Evolutionary conservation across 2,329 filamentous ascomycete genomes (phyloP).

Genomic region (Hortaea sp.): DNA sequence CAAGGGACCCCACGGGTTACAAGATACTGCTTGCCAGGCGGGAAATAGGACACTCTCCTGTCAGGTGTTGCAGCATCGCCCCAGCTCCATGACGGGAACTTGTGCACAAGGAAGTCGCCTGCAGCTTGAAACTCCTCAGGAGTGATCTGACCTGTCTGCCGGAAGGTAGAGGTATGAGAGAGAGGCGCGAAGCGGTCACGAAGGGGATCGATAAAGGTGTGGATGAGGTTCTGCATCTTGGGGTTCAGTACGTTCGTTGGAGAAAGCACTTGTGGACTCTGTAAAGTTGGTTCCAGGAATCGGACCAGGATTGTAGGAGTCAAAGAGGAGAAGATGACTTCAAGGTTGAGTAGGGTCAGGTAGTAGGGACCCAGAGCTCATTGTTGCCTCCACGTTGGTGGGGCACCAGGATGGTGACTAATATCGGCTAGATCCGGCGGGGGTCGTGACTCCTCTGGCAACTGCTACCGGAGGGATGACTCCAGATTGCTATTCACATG

Average conservation of each 20-base stretch:
- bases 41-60: conserved; percentile 72
- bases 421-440: too few species aligned
- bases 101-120: conserved; percentile 96
- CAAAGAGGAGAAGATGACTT: too few species aligned
- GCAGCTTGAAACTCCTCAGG: conserved; percentile 93
- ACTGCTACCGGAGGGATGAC: too few species aligned
- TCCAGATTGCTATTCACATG: too few species aligned
- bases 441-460: too few species aligned
- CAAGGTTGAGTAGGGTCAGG: too few species aligned
- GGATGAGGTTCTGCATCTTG: conserved; percentile 80
- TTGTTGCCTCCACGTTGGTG: too few species aligned
- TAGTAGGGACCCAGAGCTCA: too few species aligned
- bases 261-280: too few species aligned
- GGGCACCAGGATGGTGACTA: too few species aligned
- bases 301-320: too few species aligned
- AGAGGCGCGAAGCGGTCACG: conserved; percentile 87
- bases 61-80: conserved; percentile 72
- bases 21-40: conserved; percentile 85
- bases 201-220: conserved; percentile 73
- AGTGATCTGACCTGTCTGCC: conserved; percentile 86
- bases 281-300: too few species aligned
- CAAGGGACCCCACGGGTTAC: conserved; percentile 93
- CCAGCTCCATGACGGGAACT: conserved; percentile 98
- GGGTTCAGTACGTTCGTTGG: not conserved
- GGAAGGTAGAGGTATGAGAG: conserved; percentile 84